Evolutionary conservation across 1,284 basidiomycete species (phyloP), one percentile per base, ranked within the genome.

Genomic region (Ceratobasidium sp.): DNA sequence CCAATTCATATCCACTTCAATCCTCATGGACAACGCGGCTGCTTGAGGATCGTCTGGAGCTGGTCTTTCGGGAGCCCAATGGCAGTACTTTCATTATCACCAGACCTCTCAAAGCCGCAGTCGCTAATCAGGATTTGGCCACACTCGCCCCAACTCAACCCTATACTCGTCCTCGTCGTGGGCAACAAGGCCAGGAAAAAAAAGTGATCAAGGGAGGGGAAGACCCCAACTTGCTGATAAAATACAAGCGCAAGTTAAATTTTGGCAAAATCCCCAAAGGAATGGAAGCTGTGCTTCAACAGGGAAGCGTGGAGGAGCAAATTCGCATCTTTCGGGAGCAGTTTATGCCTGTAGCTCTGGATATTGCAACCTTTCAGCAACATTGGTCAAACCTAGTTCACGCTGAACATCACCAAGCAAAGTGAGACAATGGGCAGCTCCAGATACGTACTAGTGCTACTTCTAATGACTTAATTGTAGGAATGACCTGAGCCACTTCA

Each of bases 401-500:
- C 32, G 35, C 69, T 0, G 70, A 72, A 22, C 68, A 69, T 31
- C 27, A 65, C 6, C 70, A 70, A 43, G 68, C 60, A 6, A 40
- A 40, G 70, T 72, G 45, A 47, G 70, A 45, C 10, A 25, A n/a
- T n/a, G n/a, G n/a, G n/a, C n/a, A n/a, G n/a, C n/a, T n/a, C n/a
- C n/a, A n/a, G n/a, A n/a, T n/a, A n/a, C n/a, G n/a, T n/a, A n/a
- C n/a, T n/a, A n/a, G n/a, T n/a, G n/a, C n/a, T n/a, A n/a, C n/a
- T n/a, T n/a, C n/a, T n/a, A n/a, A n/a, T n/a, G n/a, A n/a, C n/a
- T n/a, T n/a, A n/a, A n/a, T n/a, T n/a, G n/a, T 64, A 75, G 74
- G 29, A 69, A 72, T 12, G 87, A 89, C 73, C 74, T 89, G 1
- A 81, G 83, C 43, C 76, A 79, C 8, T 88, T 87, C 69, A 86